Percentiles rank a stretch among this genome's conserved stretches.
phyloP scores from a whole-genome alignment of 2,329 filamentous ascomycete species.

The Dothistroma pini region DNA sequence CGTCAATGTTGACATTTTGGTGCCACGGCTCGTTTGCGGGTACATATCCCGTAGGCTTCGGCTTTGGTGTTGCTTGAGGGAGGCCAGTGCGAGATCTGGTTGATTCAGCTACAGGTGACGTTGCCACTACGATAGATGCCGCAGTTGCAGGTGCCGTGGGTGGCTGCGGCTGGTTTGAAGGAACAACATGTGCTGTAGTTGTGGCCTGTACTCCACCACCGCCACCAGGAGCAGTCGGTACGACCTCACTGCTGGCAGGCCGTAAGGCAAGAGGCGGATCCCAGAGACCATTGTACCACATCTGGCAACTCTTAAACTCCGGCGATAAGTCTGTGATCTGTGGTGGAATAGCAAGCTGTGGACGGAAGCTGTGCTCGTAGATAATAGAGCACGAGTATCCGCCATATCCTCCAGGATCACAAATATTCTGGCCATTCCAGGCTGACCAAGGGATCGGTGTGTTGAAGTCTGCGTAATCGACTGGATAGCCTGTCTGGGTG shows the following conservation, averaged over 20 bases:
- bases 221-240: constrained; percentile 15
- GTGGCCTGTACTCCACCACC: background rate
- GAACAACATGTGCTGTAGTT: constrained; percentile 10
- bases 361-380: constrained; percentile 25
- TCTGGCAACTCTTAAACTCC: constrained; percentile 27
- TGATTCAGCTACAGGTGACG: background rate
- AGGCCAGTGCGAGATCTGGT: background rate
- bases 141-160: constrained; percentile 21
- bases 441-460: constrained; percentile 30
- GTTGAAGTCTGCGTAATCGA: constrained; percentile 31
- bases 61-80: background rate
- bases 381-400: constrained; percentile 23
- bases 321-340: constrained; percentile 26
- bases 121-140: constrained; percentile 9
- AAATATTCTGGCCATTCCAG: constrained; percentile 27
- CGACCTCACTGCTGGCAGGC: constrained; percentile 14
- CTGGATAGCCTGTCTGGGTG: constrained; percentile 29
- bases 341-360: constrained; percentile 31
- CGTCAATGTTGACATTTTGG: constrained; percentile 14
- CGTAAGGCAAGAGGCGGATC: constrained; percentile 28
- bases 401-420: constrained; percentile 14
- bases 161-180: constrained; percentile 12
- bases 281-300: constrained; percentile 32
- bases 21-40: constrained; percentile 18
- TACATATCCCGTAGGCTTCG: constrained; percentile 1